Conservation (phyloP, 768 basidiomycete genomes). For the Collybiopsis confluens region DNA sequence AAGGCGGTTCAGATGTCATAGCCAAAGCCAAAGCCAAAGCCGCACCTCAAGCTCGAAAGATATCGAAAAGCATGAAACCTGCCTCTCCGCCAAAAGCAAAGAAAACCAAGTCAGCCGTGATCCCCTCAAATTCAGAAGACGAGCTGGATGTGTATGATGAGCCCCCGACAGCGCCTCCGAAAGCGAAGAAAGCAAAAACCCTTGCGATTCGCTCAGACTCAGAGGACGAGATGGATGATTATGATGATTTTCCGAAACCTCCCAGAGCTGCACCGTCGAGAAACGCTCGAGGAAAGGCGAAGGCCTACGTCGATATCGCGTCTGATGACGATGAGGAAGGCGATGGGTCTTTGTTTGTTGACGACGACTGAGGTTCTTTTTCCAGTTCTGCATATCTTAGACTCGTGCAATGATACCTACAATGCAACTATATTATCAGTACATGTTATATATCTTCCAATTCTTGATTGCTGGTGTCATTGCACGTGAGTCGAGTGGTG, state of each 20-base stretch:
- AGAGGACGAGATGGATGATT: constrained; percentile 36
- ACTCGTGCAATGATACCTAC: too few relatives aligned
- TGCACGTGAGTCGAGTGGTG: too few relatives aligned
- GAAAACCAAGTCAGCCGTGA: constrained; percentile 39
- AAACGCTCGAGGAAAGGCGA: constrained; percentile 42
- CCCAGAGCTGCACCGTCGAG: constrained; percentile 40
- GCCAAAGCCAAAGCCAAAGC: constrained; percentile 29
- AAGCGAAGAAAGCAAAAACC: constrained; percentile 46
- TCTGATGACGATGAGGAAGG: constrained; percentile 46
- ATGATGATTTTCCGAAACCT: constrained; percentile 36
- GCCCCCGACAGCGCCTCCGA: constrained; percentile 36
- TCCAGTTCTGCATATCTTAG: background rate
- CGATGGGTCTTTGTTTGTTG: constrained; percentile 45
- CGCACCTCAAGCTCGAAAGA: constrained; percentile 36
- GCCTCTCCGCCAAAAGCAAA: constrained; percentile 51
- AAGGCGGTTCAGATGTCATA: constrained; percentile 6
- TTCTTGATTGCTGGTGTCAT: too few relatives aligned
- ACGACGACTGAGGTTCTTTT: constrained; percentile 28
- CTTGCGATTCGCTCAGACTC: constrained; percentile 42
- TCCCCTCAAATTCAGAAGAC: constrained; percentile 40
- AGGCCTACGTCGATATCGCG: constrained; percentile 61
- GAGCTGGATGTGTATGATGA: constrained; percentile 36
- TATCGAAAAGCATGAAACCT: constrained; percentile 58
- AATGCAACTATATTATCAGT: too few relatives aligned
- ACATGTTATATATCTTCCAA: too few relatives aligned